These are phyloP conservation scores for Haematococcus lacustris DNA, from an alignment of 139 green algal species.

Conservation along the genomic window DNA sequence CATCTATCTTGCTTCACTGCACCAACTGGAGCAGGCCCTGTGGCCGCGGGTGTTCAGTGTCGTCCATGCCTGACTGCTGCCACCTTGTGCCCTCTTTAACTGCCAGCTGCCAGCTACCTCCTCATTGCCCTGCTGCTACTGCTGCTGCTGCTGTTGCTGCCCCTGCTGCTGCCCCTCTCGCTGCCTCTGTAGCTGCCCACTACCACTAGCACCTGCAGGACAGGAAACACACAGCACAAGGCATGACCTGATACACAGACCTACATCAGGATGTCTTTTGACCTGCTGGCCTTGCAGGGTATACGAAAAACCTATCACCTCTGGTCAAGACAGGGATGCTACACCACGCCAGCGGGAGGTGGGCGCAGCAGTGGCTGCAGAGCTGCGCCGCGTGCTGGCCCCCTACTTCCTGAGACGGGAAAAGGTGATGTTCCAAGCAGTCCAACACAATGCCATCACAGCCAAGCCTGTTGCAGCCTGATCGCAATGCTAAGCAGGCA, in stretches of 20 bases:
- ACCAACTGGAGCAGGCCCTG: too few relatives aligned
- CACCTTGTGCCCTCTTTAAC: too few relatives aligned
- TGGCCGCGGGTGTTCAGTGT: too few relatives aligned
- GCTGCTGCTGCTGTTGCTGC: too few relatives aligned
- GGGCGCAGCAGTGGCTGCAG: constrained; percentile 42
- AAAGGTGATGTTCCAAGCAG: too few relatives aligned
- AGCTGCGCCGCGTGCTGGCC: constrained; percentile 53
- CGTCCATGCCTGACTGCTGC: too few relatives aligned
- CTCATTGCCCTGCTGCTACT: not conserved
- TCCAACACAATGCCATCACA: too few relatives aligned
- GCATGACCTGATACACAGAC: constrained; percentile 4
- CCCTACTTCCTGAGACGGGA: constrained; percentile 85
- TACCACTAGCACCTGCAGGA: not conserved
- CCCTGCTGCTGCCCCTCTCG: not conserved
- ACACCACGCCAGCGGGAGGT: constrained; percentile 37
- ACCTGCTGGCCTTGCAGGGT: too few relatives aligned
- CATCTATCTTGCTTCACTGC: too few relatives aligned
- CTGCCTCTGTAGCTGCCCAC: not conserved
- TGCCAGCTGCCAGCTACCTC: not conserved
- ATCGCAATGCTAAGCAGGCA: too few relatives aligned
- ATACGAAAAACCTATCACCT: constrained; percentile 41
- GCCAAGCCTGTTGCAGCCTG: too few relatives aligned
- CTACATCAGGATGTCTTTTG: too few relatives aligned
- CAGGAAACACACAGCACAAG: not conserved
- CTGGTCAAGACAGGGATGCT: constrained; percentile 36